Base-by-base conservation (phyloP, 768 basidiomycete species). In the Trametes villosa region DNA sequence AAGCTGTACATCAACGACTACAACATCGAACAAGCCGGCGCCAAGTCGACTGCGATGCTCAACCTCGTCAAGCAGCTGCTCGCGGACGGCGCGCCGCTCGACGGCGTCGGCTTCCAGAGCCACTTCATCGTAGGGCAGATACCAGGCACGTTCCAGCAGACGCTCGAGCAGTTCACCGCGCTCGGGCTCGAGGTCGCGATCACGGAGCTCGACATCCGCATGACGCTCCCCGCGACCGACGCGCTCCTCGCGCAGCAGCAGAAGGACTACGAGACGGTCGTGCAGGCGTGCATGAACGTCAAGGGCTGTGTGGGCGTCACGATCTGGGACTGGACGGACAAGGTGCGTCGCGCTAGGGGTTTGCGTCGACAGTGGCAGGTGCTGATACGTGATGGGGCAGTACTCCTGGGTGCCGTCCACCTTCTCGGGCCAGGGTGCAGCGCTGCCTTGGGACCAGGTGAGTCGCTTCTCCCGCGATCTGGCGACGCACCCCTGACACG, bases 181-280 rank as follows among this genome's bases (percentile, higher is more conserved):
- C 81, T 88, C 24, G 86, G 88, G 2, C 73, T 89, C 34, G 87
- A 88, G 63, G 83, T 88, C 22, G 86, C 86, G 9, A 81, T 88
- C 63, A 89, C 87, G 1, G 87, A 88, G 68, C 79, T 89, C 47
- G 87, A 89, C 67, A 84, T 84, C 65, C 78, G 86, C 46, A 85
- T 87, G 78, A 78, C 77, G 7, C 74, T 84, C 11, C 86, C 86
- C 9, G 77, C 74, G 20, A 85, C 83, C 1, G 65, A 70, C 5
- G 81, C 79, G 1, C 74, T 81, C 24, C 75, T 83, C 34, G 76
- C 72, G 24, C 84, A 86, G 65, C 86, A 88, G 68, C 75, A 80
- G 68, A 75, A 72, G 60, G 86, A 88, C 67, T 88, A 86, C 64
- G 70, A 79, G 68, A 79, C 76, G 29, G 80, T 87, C 40, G 77